Evolutionary conservation across 495 filamentous ascomycete species (phyloP), one percentile per base, ranked within the genome.

Genomic region (Tuber calosporum): DNA sequence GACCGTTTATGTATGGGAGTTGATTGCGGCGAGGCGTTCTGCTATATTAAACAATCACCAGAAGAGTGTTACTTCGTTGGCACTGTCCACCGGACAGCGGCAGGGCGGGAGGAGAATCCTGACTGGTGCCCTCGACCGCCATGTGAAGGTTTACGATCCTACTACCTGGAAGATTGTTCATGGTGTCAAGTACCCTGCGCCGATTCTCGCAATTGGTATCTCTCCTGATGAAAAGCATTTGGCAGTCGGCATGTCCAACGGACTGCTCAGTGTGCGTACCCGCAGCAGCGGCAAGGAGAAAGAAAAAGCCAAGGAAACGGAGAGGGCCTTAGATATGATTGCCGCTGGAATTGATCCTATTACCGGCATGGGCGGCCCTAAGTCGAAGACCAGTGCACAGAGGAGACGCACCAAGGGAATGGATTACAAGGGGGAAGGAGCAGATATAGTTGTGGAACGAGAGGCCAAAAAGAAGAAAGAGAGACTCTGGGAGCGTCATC

Each of bases 61-160:
- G 83, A 98, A 97, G 88, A 97, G 95, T 0, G 93, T 99, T 41
- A 98, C 95, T 0, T 88, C 91, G 5, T 86, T 99, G 43, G 85
- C 84, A 66, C 81, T 87, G 15, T 85, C 86, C 22, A 81, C 89
- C n/a, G 95, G 93, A 0, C 92, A 91, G 40, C 89, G 91, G 77
- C 88, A 90, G 26, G 88, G 88, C 68, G 74, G 71, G 19, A 66
- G 80, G 9, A 87, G 96, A 66, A 85, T 99, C 68, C 87, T 99
- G 73, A 92, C 88, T 81, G 96, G 93, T 82, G 91, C 89, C 22
- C 85, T 99, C 42, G 95, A 99, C 82, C 96, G 96, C 20, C 95
- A 97, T 81, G 87, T 99, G 83, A 99, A 99, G 84, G 87, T 98
- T 48, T 97, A 94, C 76, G 94, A 98, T 83, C 95, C 93, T 1